phyloP scores from a whole-genome alignment of 139 green algal genomes.

The Ettlia oleoabundans region DNA sequence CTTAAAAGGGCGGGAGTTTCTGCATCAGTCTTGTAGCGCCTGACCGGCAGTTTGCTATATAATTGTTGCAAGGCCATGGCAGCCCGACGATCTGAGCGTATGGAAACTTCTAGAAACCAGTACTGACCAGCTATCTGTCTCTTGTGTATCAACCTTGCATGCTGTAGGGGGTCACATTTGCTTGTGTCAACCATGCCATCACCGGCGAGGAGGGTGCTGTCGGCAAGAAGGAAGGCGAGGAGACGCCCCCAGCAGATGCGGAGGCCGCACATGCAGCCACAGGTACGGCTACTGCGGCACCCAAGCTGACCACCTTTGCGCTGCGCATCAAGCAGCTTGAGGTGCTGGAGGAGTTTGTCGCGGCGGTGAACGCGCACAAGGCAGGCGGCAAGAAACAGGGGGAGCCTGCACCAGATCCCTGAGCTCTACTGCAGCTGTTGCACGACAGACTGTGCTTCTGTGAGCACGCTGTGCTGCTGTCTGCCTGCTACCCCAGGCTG shows the following conservation, averaged over 20 bases:
- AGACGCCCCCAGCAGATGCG: not conserved
- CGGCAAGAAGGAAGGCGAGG: conserved; percentile 4
- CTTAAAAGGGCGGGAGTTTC: not conserved
- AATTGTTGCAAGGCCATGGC: too few species aligned
- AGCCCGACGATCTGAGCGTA: too few species aligned
- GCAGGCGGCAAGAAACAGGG: conserved; percentile 11
- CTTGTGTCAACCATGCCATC: conserved; percentile 65
- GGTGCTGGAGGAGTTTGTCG: conserved; percentile 37
- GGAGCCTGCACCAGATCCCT: not conserved
- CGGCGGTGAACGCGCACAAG: conserved; percentile 41
- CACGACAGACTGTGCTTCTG: too few species aligned
- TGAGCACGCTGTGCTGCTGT: too few species aligned
- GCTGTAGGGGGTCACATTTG: conserved; percentile 77
- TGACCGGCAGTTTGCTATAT: too few species aligned
- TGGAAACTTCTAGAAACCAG: too few species aligned
- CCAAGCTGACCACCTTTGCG: conserved; percentile 56
- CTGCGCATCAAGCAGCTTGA: conserved; percentile 49
- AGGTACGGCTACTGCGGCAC: not conserved
- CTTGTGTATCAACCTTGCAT: not conserved
- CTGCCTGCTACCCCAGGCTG: too few species aligned
- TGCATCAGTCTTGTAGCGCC: not conserved
- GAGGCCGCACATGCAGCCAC: too few species aligned
- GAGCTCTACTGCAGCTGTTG: not conserved
- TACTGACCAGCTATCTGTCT: too few species aligned
- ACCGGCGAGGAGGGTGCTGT: conserved; percentile 23